Evolutionary conservation across 768 basidiomycete species (phyloP), one percentile per base, ranked within the genome.

Genomic region (Tephrocybe sp.): DNA sequence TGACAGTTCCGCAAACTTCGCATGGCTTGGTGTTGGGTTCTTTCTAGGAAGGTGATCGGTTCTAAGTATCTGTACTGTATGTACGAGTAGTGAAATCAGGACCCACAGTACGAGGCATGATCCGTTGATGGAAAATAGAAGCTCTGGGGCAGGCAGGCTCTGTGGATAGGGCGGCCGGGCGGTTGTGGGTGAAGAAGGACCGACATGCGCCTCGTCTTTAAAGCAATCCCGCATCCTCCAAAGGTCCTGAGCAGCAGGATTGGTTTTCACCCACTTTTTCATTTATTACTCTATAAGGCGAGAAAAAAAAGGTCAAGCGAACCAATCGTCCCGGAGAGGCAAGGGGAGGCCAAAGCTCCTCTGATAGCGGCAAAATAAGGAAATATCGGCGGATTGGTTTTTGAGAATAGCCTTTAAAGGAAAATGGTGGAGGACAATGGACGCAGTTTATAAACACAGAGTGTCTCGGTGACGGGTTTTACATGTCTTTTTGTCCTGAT

Each of bases 181-280:
- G n/a, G 8, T 19, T 37, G 18, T 8, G n/a, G 36, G 36, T 37
- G 12, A 18, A 19, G 36, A 37, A 37, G 16, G 18, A 4, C n/a
- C 36, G 28, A 19, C 7, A 28, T 15, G 30, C 26, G 4, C 12
- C n/a, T 26, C 44, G 30, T 15, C 39, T 41, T 57, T 52, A 54
- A 57, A 37, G 26, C 26, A 41, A 45, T 31, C 40, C 32, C 38
- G 47, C 37, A 45, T 39, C 46, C 37, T 40, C 50, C 15, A 16
- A 36, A 30, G 35, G 42, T 26, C 40, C 49, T 46, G 42, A 41
- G 42, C n/a, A 42, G 46, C 27, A 48, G 37, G 56, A 57, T 57
- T 57, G 56, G 56, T 48, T 47, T 59, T 56, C 51, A 43, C 53
- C 51, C 38, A 50, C 48, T 57, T 57, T 52, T 55, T 35, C 15